Percentiles rank a stretch among this genome's conserved stretches.
Conservation (phyloP, 495 filamentous ascomycete species). For the Entonaema liquescens region DNA sequence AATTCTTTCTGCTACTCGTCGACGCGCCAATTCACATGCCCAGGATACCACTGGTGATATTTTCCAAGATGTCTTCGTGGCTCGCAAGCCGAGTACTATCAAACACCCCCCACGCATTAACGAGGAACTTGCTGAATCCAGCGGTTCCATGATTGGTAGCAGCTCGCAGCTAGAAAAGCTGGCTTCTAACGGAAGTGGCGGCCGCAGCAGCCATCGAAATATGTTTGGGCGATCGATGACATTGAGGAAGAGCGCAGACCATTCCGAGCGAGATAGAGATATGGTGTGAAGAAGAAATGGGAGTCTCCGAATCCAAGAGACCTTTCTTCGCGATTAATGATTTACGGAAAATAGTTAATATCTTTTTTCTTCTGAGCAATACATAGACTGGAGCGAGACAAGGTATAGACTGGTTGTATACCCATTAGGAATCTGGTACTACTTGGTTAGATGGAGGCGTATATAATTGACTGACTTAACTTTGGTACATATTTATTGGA, state of each 20-base stretch:
- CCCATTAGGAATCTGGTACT: background rate
- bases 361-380: background rate
- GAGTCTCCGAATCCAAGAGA: background rate
- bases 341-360: background rate
- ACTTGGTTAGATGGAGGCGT: background rate
- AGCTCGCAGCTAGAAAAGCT: conserved; percentile 28
- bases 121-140: conserved; percentile 34
- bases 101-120: conserved; percentile 38
- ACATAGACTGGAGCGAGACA: background rate
- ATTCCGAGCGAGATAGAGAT: conserved; percentile 34
- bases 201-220: conserved; percentile 22
- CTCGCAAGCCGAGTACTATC: conserved; percentile 36
- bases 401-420: background rate
- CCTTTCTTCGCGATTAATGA: background rate
- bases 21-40: conserved; percentile 40
- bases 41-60: conserved; percentile 36
- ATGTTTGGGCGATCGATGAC: conserved; percentile 29
- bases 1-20: conserved; percentile 39
- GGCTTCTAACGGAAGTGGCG: conserved; percentile 25
- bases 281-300: conserved; percentile 14
- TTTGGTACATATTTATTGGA: background rate
- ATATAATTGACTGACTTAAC: background rate
- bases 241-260: conserved; percentile 23
- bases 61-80: conserved; percentile 44
- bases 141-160: conserved; percentile 16